Base-by-base conservation (phyloP, 2,329 filamentous ascomycete species). In the Calonectria naviculata region DNA sequence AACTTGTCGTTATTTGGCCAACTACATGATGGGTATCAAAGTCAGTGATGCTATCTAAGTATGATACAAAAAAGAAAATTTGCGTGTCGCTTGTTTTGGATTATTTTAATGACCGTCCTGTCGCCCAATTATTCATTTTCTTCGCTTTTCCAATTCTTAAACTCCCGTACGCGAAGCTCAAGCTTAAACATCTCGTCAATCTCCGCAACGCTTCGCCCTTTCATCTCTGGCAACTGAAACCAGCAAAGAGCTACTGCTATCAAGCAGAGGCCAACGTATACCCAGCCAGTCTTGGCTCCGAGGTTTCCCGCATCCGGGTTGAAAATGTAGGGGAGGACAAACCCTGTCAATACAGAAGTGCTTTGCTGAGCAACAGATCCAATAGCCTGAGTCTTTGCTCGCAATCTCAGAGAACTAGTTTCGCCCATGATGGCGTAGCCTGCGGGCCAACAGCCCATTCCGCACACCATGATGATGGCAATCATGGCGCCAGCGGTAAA, bases 381-480 rank as follows among this genome's bases (percentile, higher is more conserved):
- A 2, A 87, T 65, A 1, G 82, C 85, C 26, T 85, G 83, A 0
- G 77, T 78, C 12, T 71, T 60, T 2, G 78, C 71, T 29, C 78
- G 67, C 0, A 80, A 68, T 12, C 73, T 70, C 1, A 80, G 71
- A 0, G 78, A 78, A 5, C 76, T 76, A 0, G 74, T 78, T 19
- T 80, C 76, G 67, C 82, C 82, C 12, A 83, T 74, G 17, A 86
- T 79, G 42, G 83, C 83, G 68, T 81, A 85, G 1, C 82, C 81
- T 1, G 81, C 81, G 1, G 85, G 84, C 85, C 85, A 86, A 31
- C 80, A 82, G 19, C 84, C 84, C 6, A 85, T 42, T 15, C 84
- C 83, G 49, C 80, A 83, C 15, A 84, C 75, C 6, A 86, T 73
- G 31, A 87, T 85, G 7, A 78, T 70, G 13, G 85, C 78, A 0